phyloP scores from a whole-genome alignment of 768 basidiomycete species.

The Mycena leptocephala region DNA sequence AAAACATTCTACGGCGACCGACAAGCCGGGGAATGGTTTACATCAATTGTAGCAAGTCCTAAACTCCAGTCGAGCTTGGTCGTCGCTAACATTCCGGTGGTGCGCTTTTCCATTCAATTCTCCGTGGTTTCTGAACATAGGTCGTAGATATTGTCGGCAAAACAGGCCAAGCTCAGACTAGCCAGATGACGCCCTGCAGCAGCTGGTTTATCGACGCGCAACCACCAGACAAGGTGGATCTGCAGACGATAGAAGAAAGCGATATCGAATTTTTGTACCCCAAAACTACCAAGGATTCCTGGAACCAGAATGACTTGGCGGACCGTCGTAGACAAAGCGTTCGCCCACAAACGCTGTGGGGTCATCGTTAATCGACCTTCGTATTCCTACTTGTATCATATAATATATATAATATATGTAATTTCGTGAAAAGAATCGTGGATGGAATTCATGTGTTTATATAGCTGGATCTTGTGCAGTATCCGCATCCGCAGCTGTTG shows the following conservation, averaged over 20 bases:
- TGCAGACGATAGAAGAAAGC: neutral
- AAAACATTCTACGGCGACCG: too few species aligned
- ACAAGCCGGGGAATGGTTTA: too few species aligned
- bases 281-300: neutral
- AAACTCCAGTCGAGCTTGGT: constrained; percentile 54
- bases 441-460: neutral
- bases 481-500: neutral
- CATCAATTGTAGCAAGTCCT: constrained; percentile 27
- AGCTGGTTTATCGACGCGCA: constrained; percentile 6
- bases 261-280: neutral
- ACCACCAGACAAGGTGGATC: neutral
- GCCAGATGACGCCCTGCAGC: constrained; percentile 14
- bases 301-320: neutral
- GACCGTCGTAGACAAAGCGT: neutral
- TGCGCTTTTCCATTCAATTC: too few species aligned
- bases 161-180: neutral
- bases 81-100: constrained; percentile 58
- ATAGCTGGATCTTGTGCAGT: neutral
- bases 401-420: neutral
- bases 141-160: constrained; percentile 35
- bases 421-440: neutral
- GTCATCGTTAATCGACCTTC: neutral
- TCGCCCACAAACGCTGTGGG: neutral
- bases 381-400: neutral
- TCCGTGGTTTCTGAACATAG: too few species aligned